Evolutionary conservation across 768 basidiomycete genomes (phyloP).

Genomic region (Calocera cornea): DNA sequence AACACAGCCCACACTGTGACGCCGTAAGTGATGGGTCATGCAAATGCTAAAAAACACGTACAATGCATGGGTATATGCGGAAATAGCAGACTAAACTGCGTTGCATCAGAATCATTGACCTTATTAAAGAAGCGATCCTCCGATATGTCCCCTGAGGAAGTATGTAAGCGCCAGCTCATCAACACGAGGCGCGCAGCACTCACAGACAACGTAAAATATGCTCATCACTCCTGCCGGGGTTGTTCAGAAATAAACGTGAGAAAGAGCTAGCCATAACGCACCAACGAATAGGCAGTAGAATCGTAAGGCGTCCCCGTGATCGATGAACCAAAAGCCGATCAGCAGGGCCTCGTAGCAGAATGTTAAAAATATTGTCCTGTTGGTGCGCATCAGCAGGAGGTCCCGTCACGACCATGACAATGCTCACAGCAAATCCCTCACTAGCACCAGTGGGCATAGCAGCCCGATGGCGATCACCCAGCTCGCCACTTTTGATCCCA

Average conservation of each 20-base stretch:
- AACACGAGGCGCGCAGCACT: constrained; percentile 18
- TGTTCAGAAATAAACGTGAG: constrained; percentile 15
- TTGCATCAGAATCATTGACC: constrained; percentile 83
- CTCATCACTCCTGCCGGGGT: constrained; percentile 45
- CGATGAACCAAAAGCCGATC: constrained; percentile 90
- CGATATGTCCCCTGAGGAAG: constrained; percentile 66
- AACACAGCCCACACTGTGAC: constrained; percentile 64
- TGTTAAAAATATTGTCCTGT: constrained; percentile 74
- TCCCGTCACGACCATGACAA: constrained; percentile 7
- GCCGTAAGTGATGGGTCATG: neutral
- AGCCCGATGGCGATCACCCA: constrained; percentile 80
- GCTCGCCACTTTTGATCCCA: constrained; percentile 83
- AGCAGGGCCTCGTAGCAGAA: constrained; percentile 71
- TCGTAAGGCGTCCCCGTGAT: constrained; percentile 74
- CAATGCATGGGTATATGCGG: constrained; percentile 59
- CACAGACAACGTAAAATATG: constrained; percentile 77
- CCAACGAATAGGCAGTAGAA: constrained; percentile 77
- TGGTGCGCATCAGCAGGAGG: neutral
- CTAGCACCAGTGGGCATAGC: constrained; percentile 70
- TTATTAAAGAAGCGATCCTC: constrained; percentile 94
- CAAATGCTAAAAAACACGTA: constrained; percentile 25
- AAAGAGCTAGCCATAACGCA: constrained; percentile 1
- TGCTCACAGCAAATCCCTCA: constrained; percentile 77
- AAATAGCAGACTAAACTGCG: constrained; percentile 70
- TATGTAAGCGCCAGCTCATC: constrained; percentile 3